A percentile compares a stretch with the other conserved stretches of the same genome.
These are phyloP conservation scores for Kazachstania martiniae DNA, from an alignment of 805 yeast genomes.

Conservation along the genomic window DNA sequence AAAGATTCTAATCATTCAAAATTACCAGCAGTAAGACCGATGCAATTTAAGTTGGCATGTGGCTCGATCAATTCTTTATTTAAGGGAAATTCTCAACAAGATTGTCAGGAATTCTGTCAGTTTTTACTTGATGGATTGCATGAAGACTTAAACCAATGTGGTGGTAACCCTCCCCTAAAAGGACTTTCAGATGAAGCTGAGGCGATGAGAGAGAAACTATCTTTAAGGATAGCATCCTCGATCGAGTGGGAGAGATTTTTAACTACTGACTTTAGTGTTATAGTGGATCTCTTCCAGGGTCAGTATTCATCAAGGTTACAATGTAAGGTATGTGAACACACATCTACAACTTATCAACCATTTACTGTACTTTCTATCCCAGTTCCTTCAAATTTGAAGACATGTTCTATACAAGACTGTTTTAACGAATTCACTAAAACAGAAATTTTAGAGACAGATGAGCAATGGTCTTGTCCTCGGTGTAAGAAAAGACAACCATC, in stretches of 20 bases:
- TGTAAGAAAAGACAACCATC: constrained; percentile 59
- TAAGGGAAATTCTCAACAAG: constrained; percentile 79
- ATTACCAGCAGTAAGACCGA: constrained; percentile 39
- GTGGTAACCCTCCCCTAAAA: constrained; percentile 40
- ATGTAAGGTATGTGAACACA: constrained; percentile 61
- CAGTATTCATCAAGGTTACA: constrained; percentile 70
- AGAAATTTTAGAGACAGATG: constrained; percentile 68
- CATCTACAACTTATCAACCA: constrained; percentile 82
- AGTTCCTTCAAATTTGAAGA: constrained; percentile 39
- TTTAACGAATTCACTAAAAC: constrained; percentile 66
- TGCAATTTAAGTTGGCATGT: constrained; percentile 53
- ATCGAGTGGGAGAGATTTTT: constrained; percentile 90
- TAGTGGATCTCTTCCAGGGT: constrained; percentile 82
- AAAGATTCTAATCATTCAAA: constrained; percentile 7
- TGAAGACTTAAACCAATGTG: constrained; percentile 74
- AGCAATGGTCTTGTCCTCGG: constrained; percentile 75
- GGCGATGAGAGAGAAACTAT: constrained; percentile 53
- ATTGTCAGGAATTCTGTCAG: constrained; percentile 86
- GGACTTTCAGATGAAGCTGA: constrained; percentile 69
- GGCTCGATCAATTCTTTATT: constrained; percentile 70
- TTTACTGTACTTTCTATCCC: constrained; percentile 76
- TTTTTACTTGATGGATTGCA: constrained; percentile 83
- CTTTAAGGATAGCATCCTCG: constrained; percentile 72
- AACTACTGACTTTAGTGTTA: constrained; percentile 66
- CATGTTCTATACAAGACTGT: constrained; percentile 46